These are phyloP conservation scores for Agarophyton chilense DNA, from an alignment of 23 red algal species.

Conservation along the genomic window DNA sequence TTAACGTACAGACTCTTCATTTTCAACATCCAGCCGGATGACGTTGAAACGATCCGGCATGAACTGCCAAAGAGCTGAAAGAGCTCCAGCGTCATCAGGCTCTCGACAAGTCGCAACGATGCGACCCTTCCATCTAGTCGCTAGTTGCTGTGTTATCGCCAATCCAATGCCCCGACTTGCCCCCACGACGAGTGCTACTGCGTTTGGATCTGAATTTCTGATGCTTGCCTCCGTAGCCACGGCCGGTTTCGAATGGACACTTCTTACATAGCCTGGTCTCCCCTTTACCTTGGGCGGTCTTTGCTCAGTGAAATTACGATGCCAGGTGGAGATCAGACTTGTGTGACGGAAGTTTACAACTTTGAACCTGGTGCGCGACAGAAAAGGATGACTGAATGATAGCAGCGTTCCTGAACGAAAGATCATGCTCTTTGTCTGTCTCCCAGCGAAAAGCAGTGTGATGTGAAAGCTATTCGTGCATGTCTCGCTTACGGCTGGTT, in stretches of 20 bases:
- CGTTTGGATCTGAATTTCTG: conserved; percentile 64
- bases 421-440: neutral
- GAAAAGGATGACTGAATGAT: neutral
- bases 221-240: conserved; percentile 18
- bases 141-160: conserved; percentile 57
- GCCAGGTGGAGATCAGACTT: neutral
- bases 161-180: conserved; percentile 73
- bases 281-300: neutral
- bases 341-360: neutral
- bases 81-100: conserved; percentile 49
- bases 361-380: neutral
- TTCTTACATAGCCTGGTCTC: neutral
- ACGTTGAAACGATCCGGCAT: conserved; percentile 67
- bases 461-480: neutral
- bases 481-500: no score
- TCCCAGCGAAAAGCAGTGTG: neutral
- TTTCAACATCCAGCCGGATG: conserved; percentile 55
- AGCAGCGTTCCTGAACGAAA: neutral
- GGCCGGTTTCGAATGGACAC: neutral
- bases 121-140: conserved; percentile 55
- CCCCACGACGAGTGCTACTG: conserved; percentile 72
- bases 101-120: conserved; percentile 72
- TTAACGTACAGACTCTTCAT: conserved; percentile 47
- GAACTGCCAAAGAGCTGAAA: conserved; percentile 77
- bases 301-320: neutral